Evolutionary conservation across 305 asterid species (phyloP).

Genomic region (Fraxinus ornus): DNA sequence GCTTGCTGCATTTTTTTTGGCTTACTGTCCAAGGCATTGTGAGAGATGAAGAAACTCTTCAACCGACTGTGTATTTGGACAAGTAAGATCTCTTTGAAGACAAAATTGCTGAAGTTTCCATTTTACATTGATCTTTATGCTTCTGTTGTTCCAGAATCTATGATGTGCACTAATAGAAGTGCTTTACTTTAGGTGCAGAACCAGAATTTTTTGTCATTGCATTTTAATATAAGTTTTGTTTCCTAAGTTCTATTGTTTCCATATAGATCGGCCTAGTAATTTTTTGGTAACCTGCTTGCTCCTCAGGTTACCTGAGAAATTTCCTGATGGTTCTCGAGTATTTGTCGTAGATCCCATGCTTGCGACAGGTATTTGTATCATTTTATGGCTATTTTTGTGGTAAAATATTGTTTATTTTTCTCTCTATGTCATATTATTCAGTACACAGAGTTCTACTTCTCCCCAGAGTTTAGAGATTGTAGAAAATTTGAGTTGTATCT

Average conservation of each 20-base stretch:
- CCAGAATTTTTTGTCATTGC: constrained; percentile 1
- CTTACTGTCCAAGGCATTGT: constrained; percentile 50
- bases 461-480: not conserved
- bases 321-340: constrained; percentile 82
- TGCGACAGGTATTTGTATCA: constrained; percentile 72
- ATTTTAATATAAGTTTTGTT: constrained; percentile 7
- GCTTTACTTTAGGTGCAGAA: not conserved
- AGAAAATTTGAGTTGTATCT: not conserved
- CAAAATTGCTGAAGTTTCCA: not conserved
- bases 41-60: constrained; percentile 93
- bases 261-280: constrained; percentile 15
- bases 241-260: not conserved
- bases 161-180: not conserved
- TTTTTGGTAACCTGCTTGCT: constrained; percentile 11
- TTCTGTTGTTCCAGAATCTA: not conserved
- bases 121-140: constrained; percentile 8
- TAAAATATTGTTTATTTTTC: not conserved
- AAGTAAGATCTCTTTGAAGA: constrained; percentile 57
- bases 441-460: not conserved
- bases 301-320: constrained; percentile 80
- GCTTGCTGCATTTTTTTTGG: not conserved
- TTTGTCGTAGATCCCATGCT: constrained; percentile 95
- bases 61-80: constrained; percentile 85
- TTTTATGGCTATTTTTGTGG: not conserved
- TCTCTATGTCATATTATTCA: not conserved